Percentiles rank a stretch among this genome's conserved stretches.
These are phyloP conservation scores for Phytophthora pistaciae DNA, from an alignment of 352 stramenopile genomes.

Conservation along the genomic window DNA sequence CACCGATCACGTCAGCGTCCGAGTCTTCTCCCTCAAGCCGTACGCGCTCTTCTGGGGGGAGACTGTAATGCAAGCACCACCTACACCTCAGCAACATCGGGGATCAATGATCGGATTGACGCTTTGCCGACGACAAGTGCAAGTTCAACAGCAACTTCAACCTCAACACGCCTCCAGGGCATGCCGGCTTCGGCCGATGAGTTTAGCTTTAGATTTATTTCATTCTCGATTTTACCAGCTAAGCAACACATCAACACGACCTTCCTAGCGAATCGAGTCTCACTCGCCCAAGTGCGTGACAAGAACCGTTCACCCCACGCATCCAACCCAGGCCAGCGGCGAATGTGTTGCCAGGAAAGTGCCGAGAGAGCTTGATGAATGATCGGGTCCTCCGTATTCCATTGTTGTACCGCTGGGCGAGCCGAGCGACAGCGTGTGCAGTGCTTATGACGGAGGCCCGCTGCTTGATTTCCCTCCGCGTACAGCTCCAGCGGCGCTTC, in stretches of 20 bases:
- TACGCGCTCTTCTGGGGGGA: too few relatives aligned
- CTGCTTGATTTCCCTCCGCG: too few relatives aligned
- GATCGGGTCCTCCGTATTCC: neutral
- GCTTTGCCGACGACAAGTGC: neutral
- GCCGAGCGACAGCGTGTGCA: too few relatives aligned
- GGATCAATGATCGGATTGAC: slow-evolving; percentile 3
- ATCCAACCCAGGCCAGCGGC: neutral
- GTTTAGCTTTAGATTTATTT: neutral
- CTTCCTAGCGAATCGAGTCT: neutral
- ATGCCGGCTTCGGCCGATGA: neutral
- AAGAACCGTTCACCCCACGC: neutral
- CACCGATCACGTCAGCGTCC: too few relatives aligned
- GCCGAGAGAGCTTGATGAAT: neutral
- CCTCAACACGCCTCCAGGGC: neutral
- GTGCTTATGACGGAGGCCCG: too few relatives aligned
- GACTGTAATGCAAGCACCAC: neutral
- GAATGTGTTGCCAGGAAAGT: neutral
- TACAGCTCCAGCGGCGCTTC: neutral
- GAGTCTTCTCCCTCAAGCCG: too few relatives aligned
- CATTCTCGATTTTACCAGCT: neutral
- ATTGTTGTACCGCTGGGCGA: neutral
- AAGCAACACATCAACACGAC: neutral
- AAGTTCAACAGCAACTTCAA: neutral
- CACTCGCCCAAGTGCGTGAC: neutral
- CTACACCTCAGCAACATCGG: neutral